phyloP scores from a whole-genome alignment of 164 flowering plant genomes.

The Nymphaea thermarum region DNA sequence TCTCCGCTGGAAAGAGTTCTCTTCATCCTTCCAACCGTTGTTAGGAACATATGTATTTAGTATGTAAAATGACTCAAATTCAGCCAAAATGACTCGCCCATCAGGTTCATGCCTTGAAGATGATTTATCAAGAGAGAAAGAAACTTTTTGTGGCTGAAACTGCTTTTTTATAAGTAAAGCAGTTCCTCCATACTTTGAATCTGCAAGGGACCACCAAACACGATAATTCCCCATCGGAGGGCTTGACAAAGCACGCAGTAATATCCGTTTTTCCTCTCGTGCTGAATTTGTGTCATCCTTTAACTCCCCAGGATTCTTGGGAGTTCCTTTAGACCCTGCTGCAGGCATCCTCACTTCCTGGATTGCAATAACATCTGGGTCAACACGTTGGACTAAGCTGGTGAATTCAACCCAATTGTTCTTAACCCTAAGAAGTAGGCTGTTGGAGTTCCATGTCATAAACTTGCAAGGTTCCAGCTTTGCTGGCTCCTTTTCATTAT shows the following conservation, averaged over 20 bases:
- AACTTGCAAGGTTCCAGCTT: constrained; percentile 35
- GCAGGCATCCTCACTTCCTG: constrained; percentile 99
- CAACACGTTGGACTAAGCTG: constrained; percentile 40
- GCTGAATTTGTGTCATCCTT: constrained; percentile 86
- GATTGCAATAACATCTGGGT: constrained; percentile 88
- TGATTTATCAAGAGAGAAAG: constrained; percentile 60
- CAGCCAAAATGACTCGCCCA: constrained; percentile 91
- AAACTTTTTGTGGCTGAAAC: constrained; percentile 56
- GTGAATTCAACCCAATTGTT: constrained; percentile 77
- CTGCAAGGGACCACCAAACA: constrained; percentile 97
- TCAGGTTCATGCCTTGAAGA: constrained; percentile 85
- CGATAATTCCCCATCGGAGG: constrained; percentile 69
- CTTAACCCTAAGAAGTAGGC: constrained; percentile 81
- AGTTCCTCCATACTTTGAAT: constrained; percentile 91
- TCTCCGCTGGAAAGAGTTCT: constrained; percentile 75
- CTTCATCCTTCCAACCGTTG: constrained; percentile 99
- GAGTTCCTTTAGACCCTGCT: constrained; percentile 75
- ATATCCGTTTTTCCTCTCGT: constrained; percentile 80
- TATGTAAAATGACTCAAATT: constrained; percentile 69
- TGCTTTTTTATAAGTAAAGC: constrained; percentile 79
- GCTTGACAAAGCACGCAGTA: constrained; percentile 82
- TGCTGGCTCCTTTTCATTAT: constrained; percentile 9
- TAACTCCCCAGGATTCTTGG: constrained; percentile 67
- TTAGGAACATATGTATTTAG: constrained; percentile 87
- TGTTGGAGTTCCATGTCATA: constrained; percentile 94